Evolutionary conservation across 225 moss, liverwort and hornwort species (phyloP).

Genomic region (Sphagnum tenellum): DNA sequence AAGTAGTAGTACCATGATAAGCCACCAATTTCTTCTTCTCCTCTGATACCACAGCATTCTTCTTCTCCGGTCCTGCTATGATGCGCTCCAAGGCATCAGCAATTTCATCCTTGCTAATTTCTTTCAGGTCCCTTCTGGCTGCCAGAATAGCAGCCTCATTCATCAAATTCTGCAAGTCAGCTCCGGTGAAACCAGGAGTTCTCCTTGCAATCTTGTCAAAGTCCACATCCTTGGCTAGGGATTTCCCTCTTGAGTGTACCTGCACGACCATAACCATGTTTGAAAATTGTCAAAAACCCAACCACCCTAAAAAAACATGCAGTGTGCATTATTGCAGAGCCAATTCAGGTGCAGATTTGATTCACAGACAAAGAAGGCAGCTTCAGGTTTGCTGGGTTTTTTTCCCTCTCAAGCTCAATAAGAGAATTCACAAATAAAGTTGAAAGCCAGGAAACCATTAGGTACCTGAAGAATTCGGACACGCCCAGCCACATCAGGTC

Average conservation of each 20-base stretch:
- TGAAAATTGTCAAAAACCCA: no score
- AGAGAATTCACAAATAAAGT: no score
- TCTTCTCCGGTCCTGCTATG: slow-evolving; percentile 79
- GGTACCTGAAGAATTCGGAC: no score
- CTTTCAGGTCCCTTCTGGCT: slow-evolving; percentile 65
- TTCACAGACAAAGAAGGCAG: no score
- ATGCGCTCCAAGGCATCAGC: slow-evolving; percentile 69
- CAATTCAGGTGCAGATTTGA: no score
- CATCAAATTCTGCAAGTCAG: slow-evolving; percentile 79
- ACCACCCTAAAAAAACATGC: no score
- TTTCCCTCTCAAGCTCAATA: no score
- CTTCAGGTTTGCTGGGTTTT: no score
- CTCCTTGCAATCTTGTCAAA: slow-evolving; percentile 70
- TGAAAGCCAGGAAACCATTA: no score
- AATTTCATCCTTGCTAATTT: slow-evolving; percentile 79
- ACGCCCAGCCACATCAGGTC: no score
- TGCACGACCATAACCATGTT: not conserved
- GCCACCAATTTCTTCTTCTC: slow-evolving; percentile 73
- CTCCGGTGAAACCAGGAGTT: slow-evolving; percentile 79
- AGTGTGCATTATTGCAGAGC: no score
- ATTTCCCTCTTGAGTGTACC: slow-evolving; percentile 62
- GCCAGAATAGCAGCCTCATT: slow-evolving; percentile 73
- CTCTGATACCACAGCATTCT: slow-evolving; percentile 68
- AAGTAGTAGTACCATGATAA: slow-evolving; percentile 38
- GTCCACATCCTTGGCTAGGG: slow-evolving; percentile 66